phyloP scores from a whole-genome alignment of 768 basidiomycete genomes.

The Agaricus subrufescens region DNA sequence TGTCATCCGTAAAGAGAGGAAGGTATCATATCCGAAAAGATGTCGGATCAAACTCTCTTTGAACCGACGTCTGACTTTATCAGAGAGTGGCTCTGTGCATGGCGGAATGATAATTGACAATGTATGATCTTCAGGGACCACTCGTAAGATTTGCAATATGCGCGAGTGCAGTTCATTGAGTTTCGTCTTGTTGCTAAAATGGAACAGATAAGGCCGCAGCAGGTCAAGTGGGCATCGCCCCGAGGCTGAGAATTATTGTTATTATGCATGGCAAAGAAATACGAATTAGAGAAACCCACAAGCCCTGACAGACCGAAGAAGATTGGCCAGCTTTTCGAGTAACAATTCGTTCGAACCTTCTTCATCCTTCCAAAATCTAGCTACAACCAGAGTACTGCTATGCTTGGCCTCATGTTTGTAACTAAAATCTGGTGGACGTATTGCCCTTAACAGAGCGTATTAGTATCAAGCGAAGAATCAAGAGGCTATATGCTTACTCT shows the following conservation, averaged over 20 bases:
- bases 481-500: slow-evolving; percentile 47
- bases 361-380: slow-evolving; percentile 46
- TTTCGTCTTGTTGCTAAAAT: slow-evolving; percentile 12
- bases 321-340: slow-evolving; percentile 21
- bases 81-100: slow-evolving; percentile 21
- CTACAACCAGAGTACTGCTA: slow-evolving; percentile 48
- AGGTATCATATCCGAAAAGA: slow-evolving; percentile 57
- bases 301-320: slow-evolving; percentile 24
- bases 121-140: slow-evolving; percentile 27
- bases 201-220: slow-evolving; percentile 49
- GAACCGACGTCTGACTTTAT: slow-evolving; percentile 39
- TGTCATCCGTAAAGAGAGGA: slow-evolving; percentile 51
- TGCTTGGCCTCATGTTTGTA: slow-evolving; percentile 77
- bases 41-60: slow-evolving; percentile 47
- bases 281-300: slow-evolving; percentile 20
- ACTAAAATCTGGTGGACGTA: slow-evolving; percentile 68
- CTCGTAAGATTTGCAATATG: slow-evolving; percentile 42
- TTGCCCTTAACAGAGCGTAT: slow-evolving; percentile 34
- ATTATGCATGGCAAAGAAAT: neutral
- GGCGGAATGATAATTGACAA: slow-evolving; percentile 23
- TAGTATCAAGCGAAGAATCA: neutral
- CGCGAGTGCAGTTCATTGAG: slow-evolving; percentile 34
- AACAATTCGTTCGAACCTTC: slow-evolving; percentile 24
- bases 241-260: slow-evolving; percentile 19
- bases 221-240: slow-evolving; percentile 45